Evolutionary conservation across 192 early-diverging fungal species (phyloP).

Genomic region (Cetraspora pellucida): DNA sequence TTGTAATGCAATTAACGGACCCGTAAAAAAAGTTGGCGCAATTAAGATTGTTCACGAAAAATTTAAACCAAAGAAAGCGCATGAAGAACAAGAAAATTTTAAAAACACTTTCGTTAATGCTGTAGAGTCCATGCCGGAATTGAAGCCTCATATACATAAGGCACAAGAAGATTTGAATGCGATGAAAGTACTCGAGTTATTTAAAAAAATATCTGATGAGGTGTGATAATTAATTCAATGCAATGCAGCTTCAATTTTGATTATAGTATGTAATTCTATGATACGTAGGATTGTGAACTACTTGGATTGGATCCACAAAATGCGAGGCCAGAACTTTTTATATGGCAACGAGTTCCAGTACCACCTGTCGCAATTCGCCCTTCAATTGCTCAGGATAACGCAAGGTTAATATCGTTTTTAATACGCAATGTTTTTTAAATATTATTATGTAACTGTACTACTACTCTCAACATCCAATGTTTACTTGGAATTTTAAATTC

Average conservation of each 20-base stretch:
- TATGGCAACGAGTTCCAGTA: slow-evolving; percentile 95
- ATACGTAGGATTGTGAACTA: slow-evolving; percentile 88
- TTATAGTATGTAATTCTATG: not conserved
- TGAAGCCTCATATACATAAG: slow-evolving; percentile 74
- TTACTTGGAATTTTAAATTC: not conserved
- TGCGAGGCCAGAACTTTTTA: slow-evolving; percentile 88
- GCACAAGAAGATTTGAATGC: slow-evolving; percentile 97
- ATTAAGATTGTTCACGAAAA: slow-evolving; percentile 96
- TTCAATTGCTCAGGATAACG: slow-evolving; percentile 90
- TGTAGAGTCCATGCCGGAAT: slow-evolving; percentile 67
- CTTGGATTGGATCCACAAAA: slow-evolving; percentile 85
- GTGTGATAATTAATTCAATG: slow-evolving; percentile 39
- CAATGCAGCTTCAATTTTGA: not conserved
- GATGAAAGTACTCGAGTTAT: slow-evolving; percentile 79
- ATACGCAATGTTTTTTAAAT: not conserved
- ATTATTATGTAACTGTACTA: too few relatives aligned
- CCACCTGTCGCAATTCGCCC: slow-evolving; percentile 97
- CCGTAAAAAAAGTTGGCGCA: slow-evolving; percentile 94
- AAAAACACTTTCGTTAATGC: slow-evolving; percentile 77
- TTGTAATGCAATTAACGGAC: slow-evolving; percentile 81
- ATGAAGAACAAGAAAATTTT: slow-evolving; percentile 71
- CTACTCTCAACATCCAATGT: not conserved
- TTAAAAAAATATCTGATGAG: slow-evolving; percentile 86
- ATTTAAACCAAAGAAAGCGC: slow-evolving; percentile 79
- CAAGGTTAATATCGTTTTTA: slow-evolving; percentile 44